A percentile compares a stretch with the other conserved stretches of the same genome.
phyloP scores from a whole-genome alignment of 2,329 filamentous ascomycete genomes.

The Didymella glomerata region DNA sequence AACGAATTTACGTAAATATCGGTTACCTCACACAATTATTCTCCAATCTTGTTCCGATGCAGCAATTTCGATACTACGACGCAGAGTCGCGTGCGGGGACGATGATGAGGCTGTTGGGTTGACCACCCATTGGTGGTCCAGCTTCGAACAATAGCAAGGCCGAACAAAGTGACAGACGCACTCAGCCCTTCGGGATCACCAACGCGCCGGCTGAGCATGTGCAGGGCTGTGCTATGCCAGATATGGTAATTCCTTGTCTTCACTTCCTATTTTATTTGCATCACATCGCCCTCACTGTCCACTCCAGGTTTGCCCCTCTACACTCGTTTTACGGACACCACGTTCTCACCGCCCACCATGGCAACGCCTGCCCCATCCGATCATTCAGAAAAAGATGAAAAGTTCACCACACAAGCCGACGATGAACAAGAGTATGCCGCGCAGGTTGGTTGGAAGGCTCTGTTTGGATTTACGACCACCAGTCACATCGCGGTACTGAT shows the following conservation, averaged over 20 bases:
- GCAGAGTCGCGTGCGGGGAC: conserved; percentile 1
- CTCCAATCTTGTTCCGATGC: neutral
- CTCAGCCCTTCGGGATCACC: conserved; percentile 15
- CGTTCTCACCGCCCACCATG: conserved; percentile 21
- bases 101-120: neutral
- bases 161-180: conserved; percentile 36
- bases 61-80: neutral
- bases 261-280: conserved; percentile 15
- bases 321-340: conserved; percentile 3
- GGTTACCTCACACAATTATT: neutral
- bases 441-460: conserved; percentile 57
- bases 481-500: conserved; percentile 65
- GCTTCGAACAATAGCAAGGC: conserved; percentile 46
- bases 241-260: conserved; percentile 28
- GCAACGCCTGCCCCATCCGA: conserved; percentile 24
- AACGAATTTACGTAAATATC: conserved; percentile 15
- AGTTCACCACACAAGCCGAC: conserved; percentile 19
- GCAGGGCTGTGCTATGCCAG: conserved; percentile 27
- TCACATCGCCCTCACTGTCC: conserved; percentile 8
- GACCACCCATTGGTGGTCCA: conserved; percentile 6
- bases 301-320: conserved; percentile 4
- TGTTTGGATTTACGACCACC: conserved; percentile 78
- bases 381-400: conserved; percentile 26
- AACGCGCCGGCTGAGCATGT: conserved; percentile 5
- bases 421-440: conserved; percentile 35